phyloP scores from a whole-genome alignment of 1,284 basidiomycete genomes.

The Sanghuangporus weigelae region DNA sequence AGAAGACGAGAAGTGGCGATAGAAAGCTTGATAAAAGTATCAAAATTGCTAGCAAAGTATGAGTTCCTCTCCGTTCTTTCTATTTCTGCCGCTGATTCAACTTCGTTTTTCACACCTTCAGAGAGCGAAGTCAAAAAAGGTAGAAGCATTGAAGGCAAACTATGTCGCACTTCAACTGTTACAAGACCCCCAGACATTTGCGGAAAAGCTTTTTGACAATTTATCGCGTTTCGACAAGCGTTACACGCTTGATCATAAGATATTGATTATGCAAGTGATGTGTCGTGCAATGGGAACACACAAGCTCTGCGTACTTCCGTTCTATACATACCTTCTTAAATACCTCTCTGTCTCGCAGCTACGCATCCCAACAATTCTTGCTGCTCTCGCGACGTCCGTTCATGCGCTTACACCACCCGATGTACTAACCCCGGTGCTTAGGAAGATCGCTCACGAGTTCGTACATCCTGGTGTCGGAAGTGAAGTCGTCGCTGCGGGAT shows the following conservation, averaged over 20 bases:
- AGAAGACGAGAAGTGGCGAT: conserved; percentile 78
- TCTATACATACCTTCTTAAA: conserved; percentile 95
- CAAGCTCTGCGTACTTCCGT: conserved; percentile 91
- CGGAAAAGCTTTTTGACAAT: conserved; percentile 90
- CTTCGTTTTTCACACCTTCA: conserved; percentile 41
- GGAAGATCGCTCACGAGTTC: conserved; percentile 93
- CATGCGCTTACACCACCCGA: conserved; percentile 97
- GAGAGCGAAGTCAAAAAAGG: conserved; percentile 40
- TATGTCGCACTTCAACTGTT: conserved; percentile 93
- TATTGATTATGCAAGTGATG: conserved; percentile 95
- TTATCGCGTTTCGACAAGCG: conserved; percentile 87
- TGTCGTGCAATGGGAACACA: conserved; percentile 94
- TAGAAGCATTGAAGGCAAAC: conserved; percentile 53
- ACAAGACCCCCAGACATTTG: conserved; percentile 94
- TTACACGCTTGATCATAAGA: conserved; percentile 94
- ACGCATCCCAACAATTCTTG: conserved; percentile 91
- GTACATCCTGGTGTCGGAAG: conserved; percentile 96
- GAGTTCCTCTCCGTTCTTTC: conserved; percentile 13
- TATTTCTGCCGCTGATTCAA: neutral
- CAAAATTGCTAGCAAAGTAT: conserved; percentile 64
- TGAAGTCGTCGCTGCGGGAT: conserved; percentile 93
- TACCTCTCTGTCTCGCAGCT: conserved; percentile 94
- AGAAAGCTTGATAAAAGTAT: conserved; percentile 73
- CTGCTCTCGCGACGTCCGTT: conserved; percentile 91
- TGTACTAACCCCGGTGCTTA: conserved; percentile 82